Base-by-base conservation (phyloP, 2,329 filamentous ascomycete genomes). In the Monosporascus sp. region DNA sequence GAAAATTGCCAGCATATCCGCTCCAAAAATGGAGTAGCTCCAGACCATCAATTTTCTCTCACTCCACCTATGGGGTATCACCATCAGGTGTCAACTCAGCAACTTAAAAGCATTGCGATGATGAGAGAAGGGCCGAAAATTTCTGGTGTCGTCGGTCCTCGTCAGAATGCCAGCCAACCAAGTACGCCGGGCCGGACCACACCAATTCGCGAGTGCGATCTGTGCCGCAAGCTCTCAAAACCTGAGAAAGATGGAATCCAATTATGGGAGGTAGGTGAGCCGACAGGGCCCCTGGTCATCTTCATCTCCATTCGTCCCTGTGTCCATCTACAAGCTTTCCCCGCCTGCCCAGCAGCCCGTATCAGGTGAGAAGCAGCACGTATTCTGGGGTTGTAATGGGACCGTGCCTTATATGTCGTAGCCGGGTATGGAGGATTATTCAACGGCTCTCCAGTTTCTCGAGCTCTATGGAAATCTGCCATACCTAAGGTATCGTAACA, bases 211-310 rank as follows among this genome's bases (percentile, higher is more conserved):
- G 31, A 11, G 31, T 35, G 31, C 31, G 31, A 14, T 14, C 6
- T 35, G 31, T 35, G 31, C 31, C 31, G 31, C 9, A 35, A 14
- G 11, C 9, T 35, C 31, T 3, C 31, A 35, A 35, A 35, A 35
- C 14, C 31, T 35, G 11, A 14, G 31, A 14, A 60, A 60, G 55
- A 59, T 57, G 58, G 57, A 48, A 56, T 55, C 57, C 58, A 57
- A 58, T 62, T 56, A 57, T 31, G 57, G 58, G 52, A 52, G 54
- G 53, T 57, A 51, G 54, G 50, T 25, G 51, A 47, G 52, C 52
- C 54, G 41, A 55, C 52, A 53, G 51, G 41, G 43, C 37, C 54
- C 59, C 57, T 55, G 57, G 55, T 43, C 51, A 6, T 46, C 48
- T 14, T 52, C 38, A 37, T 48, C 18, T 38, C 18, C n/a, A 36